These are phyloP conservation scores for Chrysoporthe cubensis DNA, from an alignment of 2,329 filamentous ascomycete species.

Conservation along the genomic window DNA sequence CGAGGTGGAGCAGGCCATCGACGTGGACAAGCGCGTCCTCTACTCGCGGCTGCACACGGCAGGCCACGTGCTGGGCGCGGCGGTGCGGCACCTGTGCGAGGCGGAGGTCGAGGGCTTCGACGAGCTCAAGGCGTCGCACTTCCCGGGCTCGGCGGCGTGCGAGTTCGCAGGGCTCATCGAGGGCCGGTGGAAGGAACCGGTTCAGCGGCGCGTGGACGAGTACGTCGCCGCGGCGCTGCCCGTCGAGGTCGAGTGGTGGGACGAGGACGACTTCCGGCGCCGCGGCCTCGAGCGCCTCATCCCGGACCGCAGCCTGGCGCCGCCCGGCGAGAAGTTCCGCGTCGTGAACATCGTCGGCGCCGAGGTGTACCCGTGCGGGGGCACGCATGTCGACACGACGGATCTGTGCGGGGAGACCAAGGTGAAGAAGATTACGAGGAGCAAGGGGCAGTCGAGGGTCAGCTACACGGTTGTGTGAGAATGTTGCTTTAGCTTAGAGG, in stretches of 20 bases:
- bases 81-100: slow-evolving; percentile 63
- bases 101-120: slow-evolving; percentile 57
- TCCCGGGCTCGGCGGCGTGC: slow-evolving; percentile 67
- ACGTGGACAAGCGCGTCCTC: slow-evolving; percentile 61
- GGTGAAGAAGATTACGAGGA: slow-evolving; percentile 69
- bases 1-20: slow-evolving; percentile 59
- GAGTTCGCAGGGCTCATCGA: slow-evolving; percentile 72
- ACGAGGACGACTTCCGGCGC: slow-evolving; percentile 61
- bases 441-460: slow-evolving; percentile 67
- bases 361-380: slow-evolving; percentile 75
- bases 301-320: slow-evolving; percentile 50
- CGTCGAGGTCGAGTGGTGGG: slow-evolving; percentile 53
- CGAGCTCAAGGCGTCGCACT: slow-evolving; percentile 74
- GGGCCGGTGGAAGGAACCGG: slow-evolving; percentile 62
- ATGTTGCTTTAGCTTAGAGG: background rate
- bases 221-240: slow-evolving; percentile 59
- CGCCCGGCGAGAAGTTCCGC: slow-evolving; percentile 60
- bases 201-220: slow-evolving; percentile 65
- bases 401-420: slow-evolving; percentile 61
- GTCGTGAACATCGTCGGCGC: slow-evolving; percentile 71
- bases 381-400: slow-evolving; percentile 70
- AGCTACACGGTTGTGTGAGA: slow-evolving; percentile 41
- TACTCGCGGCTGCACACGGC: slow-evolving; percentile 75
- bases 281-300: slow-evolving; percentile 60
- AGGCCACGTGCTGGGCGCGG: slow-evolving; percentile 72